These are phyloP conservation scores for Apiotrichum veenhuisii DNA, from an alignment of 1,284 basidiomycete species.

Conservation along the genomic window DNA sequence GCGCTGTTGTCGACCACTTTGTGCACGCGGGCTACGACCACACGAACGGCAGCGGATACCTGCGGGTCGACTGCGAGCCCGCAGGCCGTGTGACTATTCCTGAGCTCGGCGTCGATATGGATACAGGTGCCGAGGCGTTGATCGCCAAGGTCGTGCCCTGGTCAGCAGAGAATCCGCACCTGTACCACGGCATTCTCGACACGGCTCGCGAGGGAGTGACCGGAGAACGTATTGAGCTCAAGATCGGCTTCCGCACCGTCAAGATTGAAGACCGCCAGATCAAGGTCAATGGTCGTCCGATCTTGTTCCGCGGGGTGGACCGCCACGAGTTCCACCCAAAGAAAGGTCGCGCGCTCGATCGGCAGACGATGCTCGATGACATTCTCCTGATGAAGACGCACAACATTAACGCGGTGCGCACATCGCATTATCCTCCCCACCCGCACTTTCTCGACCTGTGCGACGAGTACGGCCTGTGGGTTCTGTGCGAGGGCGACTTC, in stretches of 20 bases:
- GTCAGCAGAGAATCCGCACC: constrained; percentile 25
- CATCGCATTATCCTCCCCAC: constrained; percentile 27
- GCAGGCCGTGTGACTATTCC: constrained; percentile 16
- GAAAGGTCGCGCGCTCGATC: constrained; percentile 15
- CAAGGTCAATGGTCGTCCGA: constrained; percentile 27
- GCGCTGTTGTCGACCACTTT: constrained; percentile 19
- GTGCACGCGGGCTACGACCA: constrained; percentile 22
- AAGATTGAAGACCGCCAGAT: constrained; percentile 14
- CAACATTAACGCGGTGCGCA: constrained; percentile 31
- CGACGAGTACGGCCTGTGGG: constrained; percentile 31
- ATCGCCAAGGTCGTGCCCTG: constrained; percentile 16
- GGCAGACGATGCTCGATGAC: constrained; percentile 25
- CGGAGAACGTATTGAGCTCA: constrained; percentile 22
- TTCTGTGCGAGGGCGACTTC: constrained; percentile 28
- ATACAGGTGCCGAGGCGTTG: constrained; percentile 8
- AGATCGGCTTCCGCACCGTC: constrained; percentile 29
- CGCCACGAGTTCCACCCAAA: constrained; percentile 30
- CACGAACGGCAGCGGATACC: constrained; percentile 17
- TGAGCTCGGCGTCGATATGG: constrained; percentile 22
- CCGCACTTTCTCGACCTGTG: constrained; percentile 26
- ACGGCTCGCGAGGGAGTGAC: background rate
- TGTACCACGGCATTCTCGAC: constrained; percentile 10
- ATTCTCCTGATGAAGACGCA: constrained; percentile 26
- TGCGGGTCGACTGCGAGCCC: constrained; percentile 21
- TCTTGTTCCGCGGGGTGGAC: constrained; percentile 27